Conservation (phyloP, 1,139 yeast species). For the Yamadazyma mexicana region DNA sequence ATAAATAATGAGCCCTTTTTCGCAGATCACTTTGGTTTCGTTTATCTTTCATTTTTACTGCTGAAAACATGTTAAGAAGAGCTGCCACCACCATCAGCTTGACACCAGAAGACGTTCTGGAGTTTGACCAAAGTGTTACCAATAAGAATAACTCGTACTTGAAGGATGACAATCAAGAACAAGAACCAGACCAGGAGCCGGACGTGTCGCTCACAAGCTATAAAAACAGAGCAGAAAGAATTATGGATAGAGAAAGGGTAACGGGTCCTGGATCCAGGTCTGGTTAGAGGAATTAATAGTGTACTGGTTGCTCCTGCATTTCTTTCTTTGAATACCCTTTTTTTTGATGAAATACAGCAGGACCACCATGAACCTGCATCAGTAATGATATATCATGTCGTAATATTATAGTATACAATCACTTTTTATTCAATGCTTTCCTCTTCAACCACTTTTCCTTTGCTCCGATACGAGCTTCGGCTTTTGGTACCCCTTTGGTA, state of each 20-base stretch:
- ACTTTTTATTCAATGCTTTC: slow-evolving; percentile 46
- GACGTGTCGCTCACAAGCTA: slow-evolving; percentile 15
- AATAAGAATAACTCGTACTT: slow-evolving; percentile 11
- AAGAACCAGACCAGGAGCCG: slow-evolving; percentile 14
- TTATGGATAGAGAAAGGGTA: slow-evolving; percentile 8
- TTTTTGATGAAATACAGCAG: no score
- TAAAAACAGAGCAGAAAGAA: slow-evolving; percentile 17
- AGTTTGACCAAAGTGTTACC: slow-evolving; percentile 49
- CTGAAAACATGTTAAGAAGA: slow-evolving; percentile 52
- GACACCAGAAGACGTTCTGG: slow-evolving; percentile 65
- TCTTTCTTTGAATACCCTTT: no score
- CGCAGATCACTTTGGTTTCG: no score
- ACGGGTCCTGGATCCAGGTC: not conserved
- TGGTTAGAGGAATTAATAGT: not conserved
- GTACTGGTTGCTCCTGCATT: no score
- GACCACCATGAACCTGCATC: not conserved
- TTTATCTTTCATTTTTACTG: not conserved
- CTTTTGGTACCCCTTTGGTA: slow-evolving; percentile 41
- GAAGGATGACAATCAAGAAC: slow-evolving; percentile 17
- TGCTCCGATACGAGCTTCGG: slow-evolving; percentile 42
- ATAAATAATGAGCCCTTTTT: no score
- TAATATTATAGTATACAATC: no score
- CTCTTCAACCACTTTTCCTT: slow-evolving; percentile 64
- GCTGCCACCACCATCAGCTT: slow-evolving; percentile 64
- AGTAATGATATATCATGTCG: no score